Percentiles rank a stretch among this genome's conserved stretches.
phyloP scores from a whole-genome alignment of 768 basidiomycete species.

The Holtermanniella nyarrowii region DNA sequence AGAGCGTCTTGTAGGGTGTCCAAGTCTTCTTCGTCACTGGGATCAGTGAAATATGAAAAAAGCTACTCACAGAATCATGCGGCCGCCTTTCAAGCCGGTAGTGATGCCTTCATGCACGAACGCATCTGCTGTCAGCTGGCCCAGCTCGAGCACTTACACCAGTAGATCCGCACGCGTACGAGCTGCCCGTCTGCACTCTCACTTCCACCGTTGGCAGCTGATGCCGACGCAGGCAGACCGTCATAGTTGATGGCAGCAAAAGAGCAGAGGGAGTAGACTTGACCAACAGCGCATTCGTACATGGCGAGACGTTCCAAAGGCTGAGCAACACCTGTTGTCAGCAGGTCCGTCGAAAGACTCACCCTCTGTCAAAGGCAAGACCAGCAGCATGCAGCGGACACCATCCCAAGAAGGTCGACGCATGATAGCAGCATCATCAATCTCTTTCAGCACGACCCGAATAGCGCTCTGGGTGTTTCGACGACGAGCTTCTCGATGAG shows the following conservation, averaged over 20 bases:
- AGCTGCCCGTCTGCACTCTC: conserved; percentile 44
- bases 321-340: conserved; percentile 43
- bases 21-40: conserved; percentile 68
- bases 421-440: conserved; percentile 69
- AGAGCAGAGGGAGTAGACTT: conserved; percentile 65
- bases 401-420: conserved; percentile 80
- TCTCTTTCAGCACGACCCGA: conserved; percentile 62
- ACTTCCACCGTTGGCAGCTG: conserved; percentile 46
- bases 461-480: conserved; percentile 55
- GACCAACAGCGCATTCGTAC: conserved; percentile 72
- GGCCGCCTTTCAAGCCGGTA: conserved; percentile 72
- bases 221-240: conserved; percentile 14
- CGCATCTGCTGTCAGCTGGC: conserved; percentile 43
- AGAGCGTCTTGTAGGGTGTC: conserved; percentile 58
- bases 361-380: conserved; percentile 81
- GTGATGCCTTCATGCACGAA: conserved; percentile 75
- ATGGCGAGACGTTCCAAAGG: conserved; percentile 52
- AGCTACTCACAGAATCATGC: conserved; percentile 59
- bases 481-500: conserved; percentile 14
- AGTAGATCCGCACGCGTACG: conserved; percentile 70
- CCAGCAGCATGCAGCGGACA: conserved; percentile 62
- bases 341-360: conserved; percentile 16
- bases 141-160: conserved; percentile 46
- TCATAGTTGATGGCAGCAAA: conserved; percentile 45
- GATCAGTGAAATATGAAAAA: background rate